Evolutionary conservation across 192 early-diverging fungal species (phyloP).

Genomic region (Backusella mclennaniae): DNA sequence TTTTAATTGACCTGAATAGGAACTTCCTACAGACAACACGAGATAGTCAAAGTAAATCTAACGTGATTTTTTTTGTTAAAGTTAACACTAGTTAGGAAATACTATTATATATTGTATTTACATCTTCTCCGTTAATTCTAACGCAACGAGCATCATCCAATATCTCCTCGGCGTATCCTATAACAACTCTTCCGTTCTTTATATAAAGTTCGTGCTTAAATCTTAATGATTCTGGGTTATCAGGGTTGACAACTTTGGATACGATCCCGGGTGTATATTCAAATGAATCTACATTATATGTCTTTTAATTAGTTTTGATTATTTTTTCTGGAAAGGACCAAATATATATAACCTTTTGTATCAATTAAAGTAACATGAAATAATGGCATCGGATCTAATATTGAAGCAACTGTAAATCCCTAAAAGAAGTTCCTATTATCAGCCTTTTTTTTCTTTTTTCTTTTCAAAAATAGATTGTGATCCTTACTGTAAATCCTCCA

Average conservation of each 20-base stretch:
- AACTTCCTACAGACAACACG: conserved; percentile 32
- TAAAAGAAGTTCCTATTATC: background rate
- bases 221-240: conserved; percentile 14
- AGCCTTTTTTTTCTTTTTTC: conserved; percentile 1
- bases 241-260: conserved; percentile 20
- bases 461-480: background rate
- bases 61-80: background rate
- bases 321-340: background rate
- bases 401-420: conserved; percentile 36
- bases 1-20: conserved; percentile 31
- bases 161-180: conserved; percentile 30
- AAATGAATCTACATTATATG: conserved; percentile 27
- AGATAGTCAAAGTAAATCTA: conserved; percentile 39
- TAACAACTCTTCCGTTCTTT: conserved; percentile 31
- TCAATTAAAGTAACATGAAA: conserved; percentile 38
- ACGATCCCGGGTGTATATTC: conserved; percentile 36
- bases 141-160: conserved; percentile 12
- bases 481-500: conserved; percentile 36
- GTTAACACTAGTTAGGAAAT: background rate
- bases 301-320: background rate
- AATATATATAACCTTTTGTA: conserved; percentile 30
- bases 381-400: conserved; percentile 33
- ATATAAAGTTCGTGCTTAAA: conserved; percentile 31
- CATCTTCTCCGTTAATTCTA: conserved; percentile 24
- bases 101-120: background rate